A percentile compares a stretch with the other conserved stretches of the same genome.
Conservation (phyloP, 2,329 filamentous ascomycete species). For the Aureobasidium namibiae region DNA sequence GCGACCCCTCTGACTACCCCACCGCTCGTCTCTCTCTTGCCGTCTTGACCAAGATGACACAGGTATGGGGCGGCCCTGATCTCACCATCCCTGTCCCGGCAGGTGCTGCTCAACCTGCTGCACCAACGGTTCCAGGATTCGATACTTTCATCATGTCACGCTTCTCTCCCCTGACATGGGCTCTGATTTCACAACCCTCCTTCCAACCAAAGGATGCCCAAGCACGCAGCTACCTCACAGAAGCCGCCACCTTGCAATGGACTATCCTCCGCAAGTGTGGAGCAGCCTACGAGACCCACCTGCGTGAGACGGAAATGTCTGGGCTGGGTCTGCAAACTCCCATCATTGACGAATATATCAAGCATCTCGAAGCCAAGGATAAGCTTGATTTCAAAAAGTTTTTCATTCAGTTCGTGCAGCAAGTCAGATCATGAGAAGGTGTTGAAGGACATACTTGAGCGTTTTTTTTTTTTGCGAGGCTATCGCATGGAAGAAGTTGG, state of each 20-base stretch:
- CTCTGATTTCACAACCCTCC: conserved; percentile 65
- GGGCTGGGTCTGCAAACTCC: conserved; percentile 58
- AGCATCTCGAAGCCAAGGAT: conserved; percentile 38
- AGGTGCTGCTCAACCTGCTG: conserved; percentile 41
- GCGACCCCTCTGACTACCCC: conserved; percentile 60
- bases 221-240: conserved; percentile 75
- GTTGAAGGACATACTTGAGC: not conserved
- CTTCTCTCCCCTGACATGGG: conserved; percentile 87
- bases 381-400: conserved; percentile 38
- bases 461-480: not conserved
- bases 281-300: conserved; percentile 63
- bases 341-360: conserved; percentile 56
- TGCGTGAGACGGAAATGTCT: conserved; percentile 57
- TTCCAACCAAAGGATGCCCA: conserved; percentile 86
- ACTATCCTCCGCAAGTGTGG: conserved; percentile 87
- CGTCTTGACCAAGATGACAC: conserved; percentile 73
- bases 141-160: conserved; percentile 82
- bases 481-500: not conserved
- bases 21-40: conserved; percentile 70
- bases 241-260: conserved; percentile 81
- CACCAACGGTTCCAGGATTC: conserved; percentile 67
- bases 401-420: conserved; percentile 35
- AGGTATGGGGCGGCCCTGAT: conserved; percentile 85
- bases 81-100: conserved; percentile 45
- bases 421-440: conserved; percentile 19